These are phyloP conservation scores for Capsicum pubescens DNA, from an alignment of 257 asterid genomes.

Conservation along the genomic window DNA sequence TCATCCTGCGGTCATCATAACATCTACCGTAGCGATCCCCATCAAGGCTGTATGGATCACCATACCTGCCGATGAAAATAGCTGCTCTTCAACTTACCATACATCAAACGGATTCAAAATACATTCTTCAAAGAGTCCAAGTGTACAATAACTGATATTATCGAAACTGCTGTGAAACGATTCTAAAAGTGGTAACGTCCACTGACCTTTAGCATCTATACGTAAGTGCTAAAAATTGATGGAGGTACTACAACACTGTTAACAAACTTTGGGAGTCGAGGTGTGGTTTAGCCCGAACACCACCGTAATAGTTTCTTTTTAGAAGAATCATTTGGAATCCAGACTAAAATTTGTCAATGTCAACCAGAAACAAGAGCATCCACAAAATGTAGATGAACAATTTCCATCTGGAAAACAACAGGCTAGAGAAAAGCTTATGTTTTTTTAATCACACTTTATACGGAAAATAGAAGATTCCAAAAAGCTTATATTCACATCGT, in stretches of 20 bases:
- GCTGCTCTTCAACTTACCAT: not conserved
- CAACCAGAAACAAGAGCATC: not conserved
- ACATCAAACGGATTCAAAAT: not conserved
- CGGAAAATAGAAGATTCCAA: not conserved
- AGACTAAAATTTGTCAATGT: not conserved
- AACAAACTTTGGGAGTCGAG: not conserved
- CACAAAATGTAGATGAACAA: not conserved
- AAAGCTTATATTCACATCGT: not conserved
- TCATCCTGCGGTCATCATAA: conserved; percentile 75
- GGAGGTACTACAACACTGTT: not conserved
- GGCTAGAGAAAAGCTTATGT: conserved; percentile 14
- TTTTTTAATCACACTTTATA: not conserved
- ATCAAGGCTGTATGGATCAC: conserved; percentile 72
- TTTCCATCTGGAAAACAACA: not conserved
- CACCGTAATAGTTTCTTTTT: not conserved
- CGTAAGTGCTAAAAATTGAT: not conserved
- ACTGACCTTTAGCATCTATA: not conserved
- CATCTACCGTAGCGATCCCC: conserved; percentile 72
- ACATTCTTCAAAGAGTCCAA: not conserved
- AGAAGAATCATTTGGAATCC: not conserved
- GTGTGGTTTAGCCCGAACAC: not conserved
- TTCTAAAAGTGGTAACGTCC: not conserved
- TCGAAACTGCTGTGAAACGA: not conserved
- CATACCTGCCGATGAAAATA: conserved; percentile 48
- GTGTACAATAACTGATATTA: not conserved